Evolutionary conservation across 257 asterid species (phyloP), one percentile per base, ranked within the genome.

Genomic region (Solanum pinnatisectum): DNA sequence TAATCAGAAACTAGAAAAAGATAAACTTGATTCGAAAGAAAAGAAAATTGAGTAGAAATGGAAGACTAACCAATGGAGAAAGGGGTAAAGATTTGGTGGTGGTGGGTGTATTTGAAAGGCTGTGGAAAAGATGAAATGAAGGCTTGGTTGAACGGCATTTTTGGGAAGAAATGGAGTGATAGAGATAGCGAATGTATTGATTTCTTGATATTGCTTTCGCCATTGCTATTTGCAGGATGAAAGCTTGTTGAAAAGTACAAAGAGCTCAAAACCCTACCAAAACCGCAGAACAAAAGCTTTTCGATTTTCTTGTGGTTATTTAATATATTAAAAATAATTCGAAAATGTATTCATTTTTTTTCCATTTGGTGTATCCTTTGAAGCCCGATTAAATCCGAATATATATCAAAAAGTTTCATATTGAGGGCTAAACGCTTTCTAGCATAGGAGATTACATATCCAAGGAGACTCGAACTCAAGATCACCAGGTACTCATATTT

Each of bases 191-290:
- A 72, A 86, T 52, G 10, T 35, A 84, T 15, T 37, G 83, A 46
- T 49, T 86, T 73, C 84, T 86, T 23, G 88, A 33, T 63, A 86
- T 73, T 86, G 74, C 56, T 71, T 77, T 72, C 20, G 40, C 88
- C 87, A 84, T 84, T 60, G 23, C 35, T 13, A 33, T 32, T 83
- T 83, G 22, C 39, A 42, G 33, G 20, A 18, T 6, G 84, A 76
- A 40, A 78, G 84, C 49, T 39, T 27, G 35, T 0, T 15, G 37
- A 20, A 77, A 78, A 4, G 3, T 42, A 37, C 5, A 46, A 46
- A 46, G 40, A 44, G 18, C 4, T 49, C 42, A 81, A 81, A 81
- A 30, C 85, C 85, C 85, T 81, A 81, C 70, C 5, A 81, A 81
- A 81, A 81, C 85, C 68, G 13, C 85, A 16, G 10, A 81, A 49